Conservation (phyloP, 2,329 filamentous ascomycete genomes). For the Phaeosphaeriaceae sp. region DNA sequence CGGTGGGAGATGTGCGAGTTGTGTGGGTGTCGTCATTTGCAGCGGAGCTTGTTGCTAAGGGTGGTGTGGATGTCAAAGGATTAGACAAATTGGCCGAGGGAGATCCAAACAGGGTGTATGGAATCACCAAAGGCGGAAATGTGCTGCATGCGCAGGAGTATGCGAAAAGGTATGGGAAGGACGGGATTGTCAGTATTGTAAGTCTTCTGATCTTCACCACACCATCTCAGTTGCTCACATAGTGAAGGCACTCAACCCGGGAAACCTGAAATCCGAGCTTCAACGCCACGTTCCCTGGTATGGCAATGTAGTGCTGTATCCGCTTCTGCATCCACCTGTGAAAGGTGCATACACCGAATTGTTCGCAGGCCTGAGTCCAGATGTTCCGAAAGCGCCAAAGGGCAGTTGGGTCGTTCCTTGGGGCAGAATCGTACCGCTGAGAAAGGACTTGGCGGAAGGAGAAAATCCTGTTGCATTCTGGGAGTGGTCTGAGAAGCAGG, state of each 20-base stretch:
- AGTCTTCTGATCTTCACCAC: not conserved
- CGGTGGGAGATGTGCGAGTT: constrained; percentile 41
- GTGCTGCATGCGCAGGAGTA: constrained; percentile 33
- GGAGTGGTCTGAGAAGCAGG: constrained; percentile 54
- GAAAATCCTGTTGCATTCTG: constrained; percentile 52
- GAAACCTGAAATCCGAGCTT: constrained; percentile 38
- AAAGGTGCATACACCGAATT: constrained; percentile 35
- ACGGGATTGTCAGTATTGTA: constrained; percentile 32
- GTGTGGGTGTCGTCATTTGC: constrained; percentile 38
- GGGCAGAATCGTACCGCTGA: constrained; percentile 44
- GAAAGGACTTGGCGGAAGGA: constrained; percentile 36
- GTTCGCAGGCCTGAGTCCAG: constrained; percentile 28
- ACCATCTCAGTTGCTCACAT: not conserved
- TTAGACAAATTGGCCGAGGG: not conserved
- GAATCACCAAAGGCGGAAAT: constrained; percentile 36
- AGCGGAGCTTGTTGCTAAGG: constrained; percentile 15
- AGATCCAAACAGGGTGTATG: constrained; percentile 22
- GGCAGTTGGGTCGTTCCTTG: constrained; percentile 57
- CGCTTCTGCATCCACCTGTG: constrained; percentile 17
- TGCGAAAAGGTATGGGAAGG: constrained; percentile 13
- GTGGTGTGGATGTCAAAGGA: constrained; percentile 20
- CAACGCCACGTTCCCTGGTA: constrained; percentile 39
- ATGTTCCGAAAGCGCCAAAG: constrained; percentile 25
- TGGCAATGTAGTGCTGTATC: not conserved
- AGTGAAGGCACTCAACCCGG: constrained; percentile 46